Evolutionary conservation across 345 rosid genomes (phyloP).

Genomic region (Hevea brasiliensis): DNA sequence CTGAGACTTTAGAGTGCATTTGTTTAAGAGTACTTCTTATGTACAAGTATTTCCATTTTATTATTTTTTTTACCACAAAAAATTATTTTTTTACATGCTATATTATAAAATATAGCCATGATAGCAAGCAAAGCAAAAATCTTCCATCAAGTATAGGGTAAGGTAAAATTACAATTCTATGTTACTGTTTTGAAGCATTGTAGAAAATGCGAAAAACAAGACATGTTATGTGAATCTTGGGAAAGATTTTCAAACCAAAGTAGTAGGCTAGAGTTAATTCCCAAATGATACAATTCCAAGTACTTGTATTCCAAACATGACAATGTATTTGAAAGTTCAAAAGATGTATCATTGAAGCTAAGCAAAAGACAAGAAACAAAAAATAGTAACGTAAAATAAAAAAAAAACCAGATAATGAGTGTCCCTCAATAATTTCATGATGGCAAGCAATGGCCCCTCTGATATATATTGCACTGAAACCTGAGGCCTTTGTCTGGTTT

Average conservation of each 20-base stretch:
- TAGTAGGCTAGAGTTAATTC: not conserved
- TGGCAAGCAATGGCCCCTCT: conserved; percentile 29
- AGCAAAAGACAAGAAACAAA: conserved; percentile 19
- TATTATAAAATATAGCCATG: too few relatives aligned
- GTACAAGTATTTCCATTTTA: too few relatives aligned
- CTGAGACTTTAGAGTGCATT: too few relatives aligned
- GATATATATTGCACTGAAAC: conserved; percentile 33
- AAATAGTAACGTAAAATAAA: conserved; percentile 5
- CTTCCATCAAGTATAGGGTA: too few relatives aligned
- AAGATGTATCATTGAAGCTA: not conserved
- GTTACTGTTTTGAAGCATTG: too few relatives aligned
- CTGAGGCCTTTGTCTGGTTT: conserved; percentile 41
- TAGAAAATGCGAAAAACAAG: not conserved
- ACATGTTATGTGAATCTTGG: too few relatives aligned
- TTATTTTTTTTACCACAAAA: too few relatives aligned
- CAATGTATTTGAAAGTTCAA: conserved; percentile 3
- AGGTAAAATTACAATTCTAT: too few relatives aligned
- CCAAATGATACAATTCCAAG: conserved; percentile 3
- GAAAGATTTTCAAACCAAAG: not conserved
- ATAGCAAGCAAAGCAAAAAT: too few relatives aligned
- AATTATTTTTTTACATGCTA: too few relatives aligned
- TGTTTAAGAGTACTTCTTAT: too few relatives aligned
- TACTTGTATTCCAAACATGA: not conserved
- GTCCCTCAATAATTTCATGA: conserved; percentile 28
- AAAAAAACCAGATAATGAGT: conserved; percentile 9